A percentile compares a stretch with the other conserved stretches of the same genome.
Evolutionary conservation across 2,329 filamentous ascomycete species (phyloP).

Genomic region (Dothideomycetes sp.): DNA sequence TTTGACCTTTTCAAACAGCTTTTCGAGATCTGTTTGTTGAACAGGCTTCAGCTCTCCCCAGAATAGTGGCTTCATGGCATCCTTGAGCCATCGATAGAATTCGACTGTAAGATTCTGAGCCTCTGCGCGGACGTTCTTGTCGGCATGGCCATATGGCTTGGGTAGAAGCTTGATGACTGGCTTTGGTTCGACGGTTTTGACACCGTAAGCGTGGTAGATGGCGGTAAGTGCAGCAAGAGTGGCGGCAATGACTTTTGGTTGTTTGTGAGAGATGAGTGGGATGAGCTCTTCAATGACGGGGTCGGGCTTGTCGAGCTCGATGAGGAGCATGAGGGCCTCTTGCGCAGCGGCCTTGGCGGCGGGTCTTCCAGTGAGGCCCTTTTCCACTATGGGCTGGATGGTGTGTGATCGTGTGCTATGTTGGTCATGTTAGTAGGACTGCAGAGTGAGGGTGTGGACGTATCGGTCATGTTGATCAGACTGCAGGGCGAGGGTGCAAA

Average conservation of each 20-base stretch:
- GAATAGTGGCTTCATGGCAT: conserved; percentile 97
- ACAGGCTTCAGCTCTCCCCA: conserved; percentile 93
- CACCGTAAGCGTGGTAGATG: conserved; percentile 89
- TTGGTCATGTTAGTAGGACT: no score
- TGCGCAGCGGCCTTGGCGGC: conserved; percentile 78
- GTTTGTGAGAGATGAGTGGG: conserved; percentile 73
- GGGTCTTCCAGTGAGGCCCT: conserved; percentile 80
- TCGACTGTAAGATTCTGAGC: conserved; percentile 86
- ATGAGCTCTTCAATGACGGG: conserved; percentile 86
- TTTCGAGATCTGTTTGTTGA: conserved; percentile 87
- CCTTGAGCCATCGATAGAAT: conserved; percentile 90
- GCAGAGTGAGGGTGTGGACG: no score
- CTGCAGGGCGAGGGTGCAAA: no score
- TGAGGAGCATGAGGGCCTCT: conserved; percentile 76
- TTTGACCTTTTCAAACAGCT: conserved; percentile 88
- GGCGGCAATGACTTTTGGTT: conserved; percentile 75
- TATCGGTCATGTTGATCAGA: no score
- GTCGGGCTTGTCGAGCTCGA: conserved; percentile 77
- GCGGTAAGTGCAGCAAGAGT: conserved; percentile 66
- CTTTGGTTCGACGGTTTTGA: conserved; percentile 89
- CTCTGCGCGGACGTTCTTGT: conserved; percentile 95
- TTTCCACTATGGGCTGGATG: conserved; percentile 74
- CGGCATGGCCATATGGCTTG: conserved; percentile 87
- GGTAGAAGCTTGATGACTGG: conserved; percentile 78
- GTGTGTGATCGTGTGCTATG: conserved; percentile 63